phyloP scores from a whole-genome alignment of 176 grass and related monocot genomes.

The Ampelocalamus luodianensis region DNA sequence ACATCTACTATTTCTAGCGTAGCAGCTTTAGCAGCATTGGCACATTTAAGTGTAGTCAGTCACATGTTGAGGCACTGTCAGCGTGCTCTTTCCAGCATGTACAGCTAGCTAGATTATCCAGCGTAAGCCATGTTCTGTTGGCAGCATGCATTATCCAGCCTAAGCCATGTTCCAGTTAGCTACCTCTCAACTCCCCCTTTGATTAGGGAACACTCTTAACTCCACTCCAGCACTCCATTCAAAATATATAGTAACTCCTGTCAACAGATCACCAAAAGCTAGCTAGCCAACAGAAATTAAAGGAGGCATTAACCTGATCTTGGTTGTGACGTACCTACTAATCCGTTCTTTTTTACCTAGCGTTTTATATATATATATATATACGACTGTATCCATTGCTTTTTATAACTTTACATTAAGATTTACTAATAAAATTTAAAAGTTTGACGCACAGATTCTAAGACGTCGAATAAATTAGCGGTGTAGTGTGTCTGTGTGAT shows the following conservation, averaged over 20 bases:
- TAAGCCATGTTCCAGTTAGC: constrained; percentile 39
- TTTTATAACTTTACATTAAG: too few species aligned
- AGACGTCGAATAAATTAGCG: too few species aligned
- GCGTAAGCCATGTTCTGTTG: constrained; percentile 35
- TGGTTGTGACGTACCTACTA: too few species aligned
- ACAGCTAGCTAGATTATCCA: too few species aligned
- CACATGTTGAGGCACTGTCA: constrained; percentile 42
- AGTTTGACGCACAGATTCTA: too few species aligned
- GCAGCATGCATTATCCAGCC: constrained; percentile 34
- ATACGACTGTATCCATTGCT: too few species aligned
- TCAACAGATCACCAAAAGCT: background rate
- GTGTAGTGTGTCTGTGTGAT: too few species aligned
- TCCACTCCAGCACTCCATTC: background rate
- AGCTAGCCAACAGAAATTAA: background rate
- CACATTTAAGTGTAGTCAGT: background rate
- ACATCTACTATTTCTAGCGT: background rate
- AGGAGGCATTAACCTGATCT: background rate
- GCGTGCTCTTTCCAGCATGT: constrained; percentile 43
- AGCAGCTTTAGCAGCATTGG: background rate
- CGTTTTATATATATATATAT: too few species aligned
- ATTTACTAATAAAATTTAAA: too few species aligned
- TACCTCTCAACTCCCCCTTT: background rate
- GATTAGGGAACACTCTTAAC: background rate
- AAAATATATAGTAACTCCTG: background rate
- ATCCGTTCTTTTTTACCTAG: too few species aligned